A percentile compares a stretch with the other conserved stretches of the same genome.
Conservation (phyloP, 305 asterid species). For the Fraxinus paxiana region DNA sequence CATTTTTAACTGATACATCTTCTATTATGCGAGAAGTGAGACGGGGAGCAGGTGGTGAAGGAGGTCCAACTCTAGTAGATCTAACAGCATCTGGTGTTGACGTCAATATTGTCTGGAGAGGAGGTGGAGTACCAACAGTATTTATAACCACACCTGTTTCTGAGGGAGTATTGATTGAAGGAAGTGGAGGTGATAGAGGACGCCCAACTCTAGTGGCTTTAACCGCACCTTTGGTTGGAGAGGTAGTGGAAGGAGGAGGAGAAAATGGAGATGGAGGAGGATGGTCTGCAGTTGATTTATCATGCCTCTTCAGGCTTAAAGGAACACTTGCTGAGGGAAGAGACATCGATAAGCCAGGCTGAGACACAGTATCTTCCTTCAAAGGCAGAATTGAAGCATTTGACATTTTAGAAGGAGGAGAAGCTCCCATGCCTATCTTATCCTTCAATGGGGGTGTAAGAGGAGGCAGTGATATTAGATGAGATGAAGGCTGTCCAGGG, state of each 20-base stretch:
- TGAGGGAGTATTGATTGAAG: slow-evolving; percentile 30
- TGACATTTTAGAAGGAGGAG: slow-evolving; percentile 30
- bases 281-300: slow-evolving; percentile 20
- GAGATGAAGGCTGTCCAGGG: slow-evolving; percentile 24
- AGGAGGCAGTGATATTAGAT: slow-evolving; percentile 27
- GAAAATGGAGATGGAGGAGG: slow-evolving; percentile 15
- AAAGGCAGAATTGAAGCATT: slow-evolving; percentile 31
- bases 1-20: slow-evolving; percentile 19
- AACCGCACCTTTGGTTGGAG: slow-evolving; percentile 30
- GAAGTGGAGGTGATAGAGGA: slow-evolving; percentile 26
- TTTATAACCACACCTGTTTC: slow-evolving; percentile 17
- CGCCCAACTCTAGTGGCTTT: slow-evolving; percentile 19
- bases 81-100: slow-evolving; percentile 13
- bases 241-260: slow-evolving; percentile 29
- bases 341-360: slow-evolving; percentile 25
- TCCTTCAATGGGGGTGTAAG: slow-evolving; percentile 38
- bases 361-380: slow-evolving; percentile 27
- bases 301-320: slow-evolving; percentile 24
- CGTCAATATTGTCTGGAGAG: not conserved
- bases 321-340: slow-evolving; percentile 6
- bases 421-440: slow-evolving; percentile 24
- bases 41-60: slow-evolving; percentile 24
- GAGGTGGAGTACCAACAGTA: slow-evolving; percentile 6
- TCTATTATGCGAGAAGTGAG: slow-evolving; percentile 21
- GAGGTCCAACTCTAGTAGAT: slow-evolving; percentile 20